Evolutionary conservation across 208 protist species (phyloP).

Genomic region (Novymonas esmeraldas): DNA sequence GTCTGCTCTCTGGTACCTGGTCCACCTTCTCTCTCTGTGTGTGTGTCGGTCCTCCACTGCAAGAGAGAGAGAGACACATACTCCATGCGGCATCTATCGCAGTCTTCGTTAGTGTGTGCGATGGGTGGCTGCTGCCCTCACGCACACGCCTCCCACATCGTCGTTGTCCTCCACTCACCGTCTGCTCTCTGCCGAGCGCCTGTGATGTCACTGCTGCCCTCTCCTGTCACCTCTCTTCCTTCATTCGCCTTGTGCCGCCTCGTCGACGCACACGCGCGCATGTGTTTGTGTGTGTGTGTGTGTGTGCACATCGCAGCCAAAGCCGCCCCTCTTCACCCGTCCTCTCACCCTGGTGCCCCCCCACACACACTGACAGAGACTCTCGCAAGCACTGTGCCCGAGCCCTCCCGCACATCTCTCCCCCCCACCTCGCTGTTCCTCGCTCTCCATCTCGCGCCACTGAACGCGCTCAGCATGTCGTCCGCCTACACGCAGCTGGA

Average conservation of each 20-base stretch:
- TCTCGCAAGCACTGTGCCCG: too few species aligned
- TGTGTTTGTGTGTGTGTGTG: too few species aligned
- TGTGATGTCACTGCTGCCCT: too few species aligned
- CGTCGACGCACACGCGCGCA: neutral
- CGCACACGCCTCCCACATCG: neutral
- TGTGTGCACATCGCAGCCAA: neutral
- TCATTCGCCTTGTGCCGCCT: neutral
- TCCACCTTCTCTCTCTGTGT: too few species aligned
- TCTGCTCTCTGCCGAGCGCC: neutral
- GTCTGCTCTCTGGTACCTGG: too few species aligned
- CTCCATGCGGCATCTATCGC: too few species aligned
- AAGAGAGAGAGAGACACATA: too few species aligned
- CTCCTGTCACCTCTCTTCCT: neutral
- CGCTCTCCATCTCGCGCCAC: neutral
- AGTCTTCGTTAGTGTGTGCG: too few species aligned
- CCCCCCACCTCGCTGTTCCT: neutral
- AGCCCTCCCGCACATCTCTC: neutral
- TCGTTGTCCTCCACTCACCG: neutral
- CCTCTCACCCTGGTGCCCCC: neutral
- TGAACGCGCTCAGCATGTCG: neutral
- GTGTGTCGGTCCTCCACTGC: too few species aligned
- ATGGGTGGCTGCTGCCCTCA: too few species aligned
- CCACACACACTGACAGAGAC: neutral
- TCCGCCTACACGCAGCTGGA: slow-evolving; percentile 19
- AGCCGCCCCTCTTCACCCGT: neutral